Base-by-base conservation (phyloP, 305 asterid species). In the Fraxinus sp. region DNA sequence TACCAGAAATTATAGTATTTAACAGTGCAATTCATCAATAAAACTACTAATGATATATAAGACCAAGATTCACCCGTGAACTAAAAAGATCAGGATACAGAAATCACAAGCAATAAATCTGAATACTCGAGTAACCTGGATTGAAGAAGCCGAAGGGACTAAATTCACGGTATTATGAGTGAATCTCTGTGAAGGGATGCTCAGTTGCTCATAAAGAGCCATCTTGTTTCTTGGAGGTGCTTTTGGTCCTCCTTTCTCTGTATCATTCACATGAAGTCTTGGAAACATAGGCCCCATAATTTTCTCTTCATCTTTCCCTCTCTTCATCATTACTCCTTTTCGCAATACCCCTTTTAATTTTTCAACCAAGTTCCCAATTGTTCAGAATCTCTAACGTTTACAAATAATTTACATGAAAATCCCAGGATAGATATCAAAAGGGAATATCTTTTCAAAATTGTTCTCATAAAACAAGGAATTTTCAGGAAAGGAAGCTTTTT, bases 221-320 rank as follows among this genome's bases (percentile, higher is more conserved):
- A 96, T 96, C 94, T 94, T 96, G 84, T 96, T 96, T 86, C 99
- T 94, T 49, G 99, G 99, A 82, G 99, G 99, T 39, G 99, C 99
- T 89, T 96, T 91, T 66, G 99, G 98, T 86, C 98, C 98, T 89
- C 99, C 98, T 84, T 94, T 95, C 57, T 92, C 98, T 3, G 97
- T 84, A 89, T 94, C 97, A 84, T 92, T 96, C 39, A 96, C 94
- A 86, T 94, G 95, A 91, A 96, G 95, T 92, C 99, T 90, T 35
- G 99, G 98, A 86, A 96, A 96, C 97, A 96, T 91, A 73, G 99
- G 98, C 76, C 93, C 95, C 95, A 88, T 87, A 16, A 82, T 77
- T 90, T 88, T 94, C 82, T 90, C 98, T 76, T 89, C 97, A 64
- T 89, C 97, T 88, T 80, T 94, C 76, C 92, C 97, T 90, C 91